Conservation (phyloP, 768 basidiomycete genomes). For the Exsudoporus frostii region DNA sequence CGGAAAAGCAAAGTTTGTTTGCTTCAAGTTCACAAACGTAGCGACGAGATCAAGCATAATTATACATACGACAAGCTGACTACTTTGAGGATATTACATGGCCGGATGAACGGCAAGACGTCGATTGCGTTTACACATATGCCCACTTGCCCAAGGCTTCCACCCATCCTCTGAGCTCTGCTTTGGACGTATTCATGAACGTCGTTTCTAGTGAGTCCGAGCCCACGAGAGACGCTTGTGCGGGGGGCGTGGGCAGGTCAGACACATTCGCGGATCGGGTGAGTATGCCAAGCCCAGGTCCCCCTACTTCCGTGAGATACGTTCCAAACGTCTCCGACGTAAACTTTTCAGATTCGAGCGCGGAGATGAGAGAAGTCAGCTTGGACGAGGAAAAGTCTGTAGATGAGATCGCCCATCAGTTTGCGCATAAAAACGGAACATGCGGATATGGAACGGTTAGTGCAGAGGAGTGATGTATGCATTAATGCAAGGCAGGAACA, state of each 20-base stretch:
- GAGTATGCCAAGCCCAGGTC: conserved; percentile 86
- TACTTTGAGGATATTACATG: not conserved
- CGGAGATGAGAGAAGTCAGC: conserved; percentile 55
- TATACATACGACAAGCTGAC: not conserved
- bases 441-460: not conserved
- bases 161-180: conserved; percentile 36
- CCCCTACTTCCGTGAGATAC: conserved; percentile 91
- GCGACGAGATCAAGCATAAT: conserved; percentile 7
- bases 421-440: not conserved
- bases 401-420: not conserved
- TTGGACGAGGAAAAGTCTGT: conserved; percentile 66
- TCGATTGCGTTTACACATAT: conserved; percentile 30
- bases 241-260: conserved; percentile 28
- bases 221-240: not conserved
- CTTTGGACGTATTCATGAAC: conserved; percentile 27
- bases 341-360: conserved; percentile 39
- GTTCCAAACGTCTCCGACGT: conserved; percentile 38
- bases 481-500: not conserved
- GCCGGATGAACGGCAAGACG: not conserved
- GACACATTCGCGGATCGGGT: conserved; percentile 42
- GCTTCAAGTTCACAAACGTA: not conserved
- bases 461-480: not conserved
- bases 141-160: conserved; percentile 37
- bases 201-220: conserved; percentile 13
- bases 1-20: not conserved